A percentile compares a stretch with the other conserved stretches of the same genome.
phyloP scores from a whole-genome alignment of 2,329 filamentous ascomycete species.

The Penicillium sp. region DNA sequence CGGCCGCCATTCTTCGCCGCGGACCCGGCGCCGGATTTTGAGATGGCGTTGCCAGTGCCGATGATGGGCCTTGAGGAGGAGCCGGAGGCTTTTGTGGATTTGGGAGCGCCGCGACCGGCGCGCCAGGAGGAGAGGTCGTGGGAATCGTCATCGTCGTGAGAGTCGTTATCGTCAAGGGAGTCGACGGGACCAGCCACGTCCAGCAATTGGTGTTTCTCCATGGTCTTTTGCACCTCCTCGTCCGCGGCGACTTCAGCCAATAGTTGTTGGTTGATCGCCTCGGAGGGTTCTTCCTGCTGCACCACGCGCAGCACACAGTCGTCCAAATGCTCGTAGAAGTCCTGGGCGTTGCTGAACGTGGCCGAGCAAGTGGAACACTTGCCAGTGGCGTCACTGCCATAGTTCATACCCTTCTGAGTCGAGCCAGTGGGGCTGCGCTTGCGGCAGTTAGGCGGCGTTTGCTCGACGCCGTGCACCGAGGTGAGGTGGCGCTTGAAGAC shows the following conservation, averaged over 20 bases:
- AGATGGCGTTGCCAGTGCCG: slow-evolving; percentile 53
- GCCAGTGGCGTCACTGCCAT: slow-evolving; percentile 77
- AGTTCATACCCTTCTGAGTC: slow-evolving; percentile 71
- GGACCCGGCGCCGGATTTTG: slow-evolving; percentile 58
- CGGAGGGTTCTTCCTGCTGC: slow-evolving; percentile 63
- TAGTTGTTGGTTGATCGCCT: slow-evolving; percentile 63
- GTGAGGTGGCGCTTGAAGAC: slow-evolving; percentile 95
- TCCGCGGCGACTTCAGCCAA: slow-evolving; percentile 66
- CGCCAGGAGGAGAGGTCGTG: slow-evolving; percentile 51
- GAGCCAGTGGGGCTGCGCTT: slow-evolving; percentile 66
- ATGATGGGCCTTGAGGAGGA: slow-evolving; percentile 58
- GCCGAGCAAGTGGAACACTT: slow-evolving; percentile 91
- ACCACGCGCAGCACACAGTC: slow-evolving; percentile 70
- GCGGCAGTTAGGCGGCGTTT: slow-evolving; percentile 88
- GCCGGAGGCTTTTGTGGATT: slow-evolving; percentile 58
- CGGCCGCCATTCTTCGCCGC: slow-evolving; percentile 76
- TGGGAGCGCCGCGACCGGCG: slow-evolving; percentile 56
- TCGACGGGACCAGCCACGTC: slow-evolving; percentile 57
- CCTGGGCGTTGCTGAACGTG: slow-evolving; percentile 84
- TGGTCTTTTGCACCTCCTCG: slow-evolving; percentile 61
- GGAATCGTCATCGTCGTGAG: slow-evolving; percentile 63
- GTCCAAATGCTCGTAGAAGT: slow-evolving; percentile 95
- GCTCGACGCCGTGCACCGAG: slow-evolving; percentile 88
- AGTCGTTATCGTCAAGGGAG: slow-evolving; percentile 57
- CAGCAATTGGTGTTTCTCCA: slow-evolving; percentile 63